Evolutionary conservation across 306 rosid species (phyloP).

Genomic region (Prosopis cineraria): DNA sequence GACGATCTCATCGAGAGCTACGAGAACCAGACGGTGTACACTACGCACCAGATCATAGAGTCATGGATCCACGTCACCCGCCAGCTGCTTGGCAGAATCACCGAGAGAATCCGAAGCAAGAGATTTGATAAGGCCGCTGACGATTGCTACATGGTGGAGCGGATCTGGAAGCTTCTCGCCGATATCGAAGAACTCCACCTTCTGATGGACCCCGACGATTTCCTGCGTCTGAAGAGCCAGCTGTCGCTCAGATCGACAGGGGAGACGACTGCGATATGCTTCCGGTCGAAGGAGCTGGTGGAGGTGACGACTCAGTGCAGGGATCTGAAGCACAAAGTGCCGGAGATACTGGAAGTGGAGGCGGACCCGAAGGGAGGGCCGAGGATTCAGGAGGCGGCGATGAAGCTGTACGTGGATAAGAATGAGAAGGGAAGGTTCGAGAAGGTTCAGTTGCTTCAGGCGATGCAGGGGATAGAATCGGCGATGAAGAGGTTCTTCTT

Average conservation of each 20-base stretch:
- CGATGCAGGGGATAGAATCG: constrained; percentile 71
- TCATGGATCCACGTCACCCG: constrained; percentile 57
- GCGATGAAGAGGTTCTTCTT: constrained; percentile 80
- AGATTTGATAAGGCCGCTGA: constrained; percentile 57
- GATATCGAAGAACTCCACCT: constrained; percentile 74
- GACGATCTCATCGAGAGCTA: constrained; percentile 49
- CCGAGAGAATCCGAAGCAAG: constrained; percentile 40
- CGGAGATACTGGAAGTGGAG: constrained; percentile 72
- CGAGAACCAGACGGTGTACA: constrained; percentile 76
- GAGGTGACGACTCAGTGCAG: constrained; percentile 61
- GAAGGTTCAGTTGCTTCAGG: constrained; percentile 66
- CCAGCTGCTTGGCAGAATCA: constrained; percentile 50
- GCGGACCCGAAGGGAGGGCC: constrained; percentile 96
- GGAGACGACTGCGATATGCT: constrained; percentile 72
- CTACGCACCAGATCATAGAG: constrained; percentile 80
- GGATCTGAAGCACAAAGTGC: constrained; percentile 74
- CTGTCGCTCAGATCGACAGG: constrained; percentile 35
- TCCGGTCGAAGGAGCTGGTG: constrained; percentile 71
- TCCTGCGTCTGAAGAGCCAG: constrained; percentile 65
- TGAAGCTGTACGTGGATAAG: constrained; percentile 75
- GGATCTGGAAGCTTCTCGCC: constrained; percentile 74
- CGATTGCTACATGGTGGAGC: constrained; percentile 64
- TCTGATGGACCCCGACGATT: constrained; percentile 90
- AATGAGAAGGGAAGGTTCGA: constrained; percentile 25
- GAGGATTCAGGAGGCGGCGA: constrained; percentile 87